Evolutionary conservation across 306 rosid species (phyloP).

Genomic region (Hylodesmum podocarpum): DNA sequence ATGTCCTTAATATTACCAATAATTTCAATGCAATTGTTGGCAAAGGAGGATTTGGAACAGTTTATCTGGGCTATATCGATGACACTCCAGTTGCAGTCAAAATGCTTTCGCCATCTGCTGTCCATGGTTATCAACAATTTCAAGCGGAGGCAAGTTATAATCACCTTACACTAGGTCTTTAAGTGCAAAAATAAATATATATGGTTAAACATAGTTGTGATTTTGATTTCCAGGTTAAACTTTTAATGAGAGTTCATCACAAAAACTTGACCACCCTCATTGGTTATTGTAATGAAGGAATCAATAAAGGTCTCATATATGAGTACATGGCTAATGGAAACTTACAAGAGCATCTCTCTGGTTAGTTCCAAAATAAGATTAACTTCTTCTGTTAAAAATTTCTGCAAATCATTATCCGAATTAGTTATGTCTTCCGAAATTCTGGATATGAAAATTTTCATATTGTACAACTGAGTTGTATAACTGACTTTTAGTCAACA

Average conservation of each 20-base stretch:
- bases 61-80: constrained; percentile 35
- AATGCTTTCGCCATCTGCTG: constrained; percentile 47
- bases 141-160: constrained; percentile 41
- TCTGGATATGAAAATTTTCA: neutral
- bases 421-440: no score
- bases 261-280: constrained; percentile 35
- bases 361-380: constrained; percentile 5
- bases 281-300: no score
- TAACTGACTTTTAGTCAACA: no score
- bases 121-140: no score
- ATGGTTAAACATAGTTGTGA: neutral
- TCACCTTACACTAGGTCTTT: neutral
- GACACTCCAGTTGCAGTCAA: constrained; percentile 49
- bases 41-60: no score
- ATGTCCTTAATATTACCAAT: no score
- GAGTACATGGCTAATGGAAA: no score
- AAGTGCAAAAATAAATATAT: neutral
- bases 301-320: no score
- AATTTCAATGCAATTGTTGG: no score
- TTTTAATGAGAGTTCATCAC: constrained; percentile 36
- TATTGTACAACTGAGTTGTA: no score
- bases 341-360: constrained; percentile 29
- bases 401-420: neutral
- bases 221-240: constrained; percentile 2
- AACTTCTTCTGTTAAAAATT: neutral